Evolutionary conservation across 2,329 filamentous ascomycete species (phyloP).

Genomic region (Harringtonia lauricola): DNA sequence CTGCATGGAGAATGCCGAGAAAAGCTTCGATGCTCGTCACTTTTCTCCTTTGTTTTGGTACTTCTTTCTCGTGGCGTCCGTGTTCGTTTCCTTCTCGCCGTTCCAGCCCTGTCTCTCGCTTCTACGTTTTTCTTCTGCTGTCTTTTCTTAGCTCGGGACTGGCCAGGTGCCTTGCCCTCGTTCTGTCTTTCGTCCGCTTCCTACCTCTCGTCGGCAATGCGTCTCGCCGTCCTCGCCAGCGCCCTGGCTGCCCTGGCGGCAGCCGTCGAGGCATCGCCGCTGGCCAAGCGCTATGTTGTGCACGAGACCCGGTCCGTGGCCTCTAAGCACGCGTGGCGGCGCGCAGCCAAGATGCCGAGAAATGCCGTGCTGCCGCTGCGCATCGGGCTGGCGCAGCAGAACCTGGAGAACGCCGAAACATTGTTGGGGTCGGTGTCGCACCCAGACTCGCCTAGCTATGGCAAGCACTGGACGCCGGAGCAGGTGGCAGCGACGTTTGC

Average conservation of each 20-base stretch:
- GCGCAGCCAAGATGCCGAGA: slow-evolving; percentile 12
- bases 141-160: not conserved
- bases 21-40: no score
- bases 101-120: not conserved
- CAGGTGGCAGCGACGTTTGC: slow-evolving; percentile 32
- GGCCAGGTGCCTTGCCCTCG: not conserved
- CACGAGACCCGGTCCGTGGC: slow-evolving; percentile 20
- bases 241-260: slow-evolving; percentile 19
- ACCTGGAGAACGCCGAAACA: slow-evolving; percentile 32
- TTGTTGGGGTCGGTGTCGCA: slow-evolving; percentile 31
- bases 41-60: not conserved
- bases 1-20: no score
- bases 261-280: slow-evolving; percentile 10
- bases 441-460: slow-evolving; percentile 31
- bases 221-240: slow-evolving; percentile 11
- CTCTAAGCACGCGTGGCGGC: slow-evolving; percentile 15
- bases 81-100: not conserved
- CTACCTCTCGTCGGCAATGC: slow-evolving; percentile 12
- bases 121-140: not conserved
- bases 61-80: no score
- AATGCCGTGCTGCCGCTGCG: slow-evolving; percentile 22
- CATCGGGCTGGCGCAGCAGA: slow-evolving; percentile 33
- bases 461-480: slow-evolving; percentile 33
- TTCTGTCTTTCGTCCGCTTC: not conserved
- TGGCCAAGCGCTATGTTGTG: slow-evolving; percentile 15